Conservation (phyloP, 768 basidiomycete species). For the Lentinula sp. region DNA sequence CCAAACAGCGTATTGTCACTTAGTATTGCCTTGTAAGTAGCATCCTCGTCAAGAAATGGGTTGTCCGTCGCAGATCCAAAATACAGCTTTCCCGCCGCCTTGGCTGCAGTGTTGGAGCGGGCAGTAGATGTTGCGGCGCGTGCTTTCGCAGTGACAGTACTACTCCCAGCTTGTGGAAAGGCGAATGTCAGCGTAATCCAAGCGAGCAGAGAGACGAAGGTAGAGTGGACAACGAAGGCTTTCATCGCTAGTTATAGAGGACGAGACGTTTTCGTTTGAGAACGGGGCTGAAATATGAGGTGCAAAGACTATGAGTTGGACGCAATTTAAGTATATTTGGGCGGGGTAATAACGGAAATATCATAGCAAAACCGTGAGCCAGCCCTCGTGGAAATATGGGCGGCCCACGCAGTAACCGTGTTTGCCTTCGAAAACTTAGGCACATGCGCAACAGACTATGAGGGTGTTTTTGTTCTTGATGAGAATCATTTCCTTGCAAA, state of each 20-base stretch:
- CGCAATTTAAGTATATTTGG: background rate
- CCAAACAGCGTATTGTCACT: constrained; percentile 24
- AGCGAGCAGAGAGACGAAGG: background rate
- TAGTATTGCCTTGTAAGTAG: constrained; percentile 23
- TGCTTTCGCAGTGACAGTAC: constrained; percentile 6
- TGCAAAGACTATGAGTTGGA: background rate
- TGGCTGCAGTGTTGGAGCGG: constrained; percentile 23
- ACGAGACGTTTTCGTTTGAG: background rate
- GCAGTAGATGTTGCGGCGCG: constrained; percentile 1
- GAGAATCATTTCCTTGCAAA: background rate
- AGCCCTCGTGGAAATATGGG: background rate
- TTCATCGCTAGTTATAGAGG: background rate
- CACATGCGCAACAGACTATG: background rate
- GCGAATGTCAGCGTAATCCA: background rate
- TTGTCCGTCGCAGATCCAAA: constrained; percentile 38
- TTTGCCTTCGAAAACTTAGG: background rate
- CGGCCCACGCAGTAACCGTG: background rate
- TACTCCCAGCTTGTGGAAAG: background rate
- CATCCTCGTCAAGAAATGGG: constrained; percentile 27
- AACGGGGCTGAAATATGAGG: background rate
- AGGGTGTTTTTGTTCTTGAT: background rate
- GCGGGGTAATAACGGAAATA: background rate
- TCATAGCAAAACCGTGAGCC: background rate
- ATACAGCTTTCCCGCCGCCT: constrained; percentile 31
- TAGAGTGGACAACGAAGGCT: background rate